Evolutionary conservation across 1,284 basidiomycete genomes (phyloP), one percentile per base, ranked within the genome.

Genomic region (Ceratobasidium sp.): DNA sequence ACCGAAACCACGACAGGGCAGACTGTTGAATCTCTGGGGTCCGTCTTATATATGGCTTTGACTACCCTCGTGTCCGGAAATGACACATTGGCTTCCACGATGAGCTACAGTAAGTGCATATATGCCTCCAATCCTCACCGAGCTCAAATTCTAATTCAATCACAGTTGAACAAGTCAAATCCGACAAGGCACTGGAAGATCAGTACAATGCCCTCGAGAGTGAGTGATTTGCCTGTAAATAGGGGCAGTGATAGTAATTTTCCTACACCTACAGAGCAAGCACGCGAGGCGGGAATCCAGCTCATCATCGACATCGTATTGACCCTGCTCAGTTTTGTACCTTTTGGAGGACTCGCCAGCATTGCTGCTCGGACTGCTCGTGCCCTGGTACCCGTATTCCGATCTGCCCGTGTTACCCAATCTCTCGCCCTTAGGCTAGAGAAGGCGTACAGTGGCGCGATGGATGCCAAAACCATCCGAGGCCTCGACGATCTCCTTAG

Each of bases 161-260:
- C 38, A 1, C 18, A 74, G 71, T 74, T 27, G 71, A 74, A 65
- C 71, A 74, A 41, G 71, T 74, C 12, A 74, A 74, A 60, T 52
- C 30, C 20, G 71, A 74, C 46, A 62, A 74, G n/a, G 44, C 57
- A 14, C 23, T 74, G 27, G 41, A 74, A 23, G 57, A 65, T 27
- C 41, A 74, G 30, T 74, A 74, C 41, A 48, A 74, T 41, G 50
- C 41, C 30, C 60, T 74, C 20, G 71, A 65, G 35, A 59, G 71
- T 64, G 50, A 12, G 71, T 64, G n/a, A 23, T 30, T 59, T 44
- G 23, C 41, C 12, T 20, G 16, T 50, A 41, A 35, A 23, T 4
- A 46, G 12, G n/a, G 23, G 12, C 44, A 1, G 8, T 73, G 16
- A 33, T 55, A 59, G 27, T 50, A 62, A 48, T 5, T 16, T 1